These are phyloP conservation scores for Lactarius deliciosus DNA, from an alignment of 768 basidiomycete genomes.

Conservation along the genomic window DNA sequence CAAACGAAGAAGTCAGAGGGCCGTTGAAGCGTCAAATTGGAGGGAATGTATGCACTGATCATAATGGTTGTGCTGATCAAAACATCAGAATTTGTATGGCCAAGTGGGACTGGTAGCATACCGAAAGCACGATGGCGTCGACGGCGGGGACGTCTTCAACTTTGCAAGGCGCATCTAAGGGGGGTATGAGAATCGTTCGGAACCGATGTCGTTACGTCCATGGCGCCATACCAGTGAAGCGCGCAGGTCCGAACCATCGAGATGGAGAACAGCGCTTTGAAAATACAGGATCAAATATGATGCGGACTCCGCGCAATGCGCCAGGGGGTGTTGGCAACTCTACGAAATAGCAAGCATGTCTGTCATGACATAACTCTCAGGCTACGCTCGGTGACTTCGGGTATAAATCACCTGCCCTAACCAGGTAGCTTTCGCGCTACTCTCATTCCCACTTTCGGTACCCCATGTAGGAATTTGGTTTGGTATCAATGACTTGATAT, in stretches of 20 bases:
- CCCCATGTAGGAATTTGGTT: constrained; percentile 24
- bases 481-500: constrained; percentile 28
- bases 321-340: constrained; percentile 39
- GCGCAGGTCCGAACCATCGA: constrained; percentile 36
- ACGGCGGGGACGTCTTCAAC: constrained; percentile 48
- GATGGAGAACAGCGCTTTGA: constrained; percentile 40
- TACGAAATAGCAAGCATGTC: constrained; percentile 43
- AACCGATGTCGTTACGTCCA: not conserved
- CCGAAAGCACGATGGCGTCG: constrained; percentile 52
- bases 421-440: constrained; percentile 27
- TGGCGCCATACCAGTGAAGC: constrained; percentile 37
- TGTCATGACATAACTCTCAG: constrained; percentile 3
- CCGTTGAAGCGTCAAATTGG: not conserved
- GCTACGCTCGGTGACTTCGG: not conserved
- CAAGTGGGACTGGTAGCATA: constrained; percentile 30
- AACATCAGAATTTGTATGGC: not conserved
- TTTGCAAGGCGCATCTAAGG: constrained; percentile 39
- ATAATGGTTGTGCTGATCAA: constrained; percentile 39
- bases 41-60: constrained; percentile 35
- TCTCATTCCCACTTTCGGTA: constrained; percentile 14
- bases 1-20: not conserved
- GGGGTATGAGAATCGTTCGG: not conserved
- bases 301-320: constrained; percentile 39
- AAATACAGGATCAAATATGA: constrained; percentile 42
- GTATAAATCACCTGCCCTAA: constrained; percentile 15